These are phyloP conservation scores for Colletotrichum endophyticum DNA, from an alignment of 2,329 filamentous ascomycete species.

Conservation along the genomic window DNA sequence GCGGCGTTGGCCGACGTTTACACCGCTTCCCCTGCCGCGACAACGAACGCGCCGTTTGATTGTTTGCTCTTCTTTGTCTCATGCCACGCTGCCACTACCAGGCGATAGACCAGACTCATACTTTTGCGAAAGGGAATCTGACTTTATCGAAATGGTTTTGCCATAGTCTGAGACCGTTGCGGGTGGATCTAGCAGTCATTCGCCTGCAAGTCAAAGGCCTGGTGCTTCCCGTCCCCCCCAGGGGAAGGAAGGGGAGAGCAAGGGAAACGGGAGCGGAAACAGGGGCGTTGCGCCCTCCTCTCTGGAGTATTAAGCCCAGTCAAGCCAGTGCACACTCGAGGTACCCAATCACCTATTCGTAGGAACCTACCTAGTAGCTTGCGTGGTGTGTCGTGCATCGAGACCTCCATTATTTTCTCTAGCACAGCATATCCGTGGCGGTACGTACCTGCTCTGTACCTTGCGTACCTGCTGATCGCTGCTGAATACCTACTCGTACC, in stretches of 20 bases:
- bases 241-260: neutral
- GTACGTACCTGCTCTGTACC: neutral
- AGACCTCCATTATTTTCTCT: neutral
- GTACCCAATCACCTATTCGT: neutral
- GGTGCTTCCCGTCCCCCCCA: neutral
- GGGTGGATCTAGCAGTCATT: conserved; percentile 6
- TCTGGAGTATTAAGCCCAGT: neutral
- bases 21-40: neutral
- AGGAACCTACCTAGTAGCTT: neutral
- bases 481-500: neutral
- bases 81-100: neutral
- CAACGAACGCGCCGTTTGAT: neutral
- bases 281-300: neutral
- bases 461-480: neutral
- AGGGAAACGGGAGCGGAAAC: neutral
- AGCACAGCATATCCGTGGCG: neutral
- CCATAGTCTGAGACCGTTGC: conserved; percentile 11
- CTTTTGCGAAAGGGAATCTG: conserved; percentile 5
- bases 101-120: neutral
- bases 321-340: neutral
- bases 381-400: neutral
- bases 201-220: neutral
- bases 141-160: conserved; percentile 4
- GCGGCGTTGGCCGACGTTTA: conserved; percentile 2
- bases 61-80: conserved; percentile 6